A percentile compares a stretch with the other conserved stretches of the same genome.
Conservation (phyloP, 2,329 filamentous ascomycete genomes). For the Apiospora rasikravindrae region DNA sequence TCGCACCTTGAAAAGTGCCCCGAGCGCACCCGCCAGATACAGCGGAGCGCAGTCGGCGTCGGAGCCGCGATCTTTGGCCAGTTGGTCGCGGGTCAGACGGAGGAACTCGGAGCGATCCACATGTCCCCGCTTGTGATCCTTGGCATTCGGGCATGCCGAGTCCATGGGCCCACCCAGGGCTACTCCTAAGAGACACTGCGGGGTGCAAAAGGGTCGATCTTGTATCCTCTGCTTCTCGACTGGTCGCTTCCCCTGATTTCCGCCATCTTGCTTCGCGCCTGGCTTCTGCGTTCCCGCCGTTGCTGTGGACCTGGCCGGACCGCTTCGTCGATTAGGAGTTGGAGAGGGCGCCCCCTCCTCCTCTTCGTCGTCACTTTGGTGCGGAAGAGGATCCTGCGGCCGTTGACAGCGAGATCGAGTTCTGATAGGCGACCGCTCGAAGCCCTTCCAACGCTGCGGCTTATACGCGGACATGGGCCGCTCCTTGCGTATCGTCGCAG, state of each 20-base stretch:
- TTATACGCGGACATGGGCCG: conserved; percentile 22
- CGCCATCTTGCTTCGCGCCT: neutral
- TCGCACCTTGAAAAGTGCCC: conserved; percentile 45
- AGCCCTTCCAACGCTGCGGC: conserved; percentile 35
- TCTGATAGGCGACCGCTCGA: conserved; percentile 37
- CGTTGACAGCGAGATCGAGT: conserved; percentile 34
- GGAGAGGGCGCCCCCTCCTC: conserved; percentile 23
- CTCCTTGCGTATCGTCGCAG: conserved; percentile 23
- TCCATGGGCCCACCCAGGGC: conserved; percentile 50
- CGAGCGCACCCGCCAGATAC: conserved; percentile 34
- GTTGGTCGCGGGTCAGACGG: conserved; percentile 33
- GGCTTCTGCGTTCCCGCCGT: neutral
- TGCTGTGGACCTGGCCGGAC: conserved; percentile 8
- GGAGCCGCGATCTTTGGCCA: conserved; percentile 37
- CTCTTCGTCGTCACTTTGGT: neutral
- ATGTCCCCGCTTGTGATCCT: conserved; percentile 33
- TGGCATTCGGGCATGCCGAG: conserved; percentile 36
- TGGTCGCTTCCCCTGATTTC: conserved; percentile 11
- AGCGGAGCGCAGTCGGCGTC: conserved; percentile 39
- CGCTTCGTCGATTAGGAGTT: conserved; percentile 17
- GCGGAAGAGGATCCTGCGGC: neutral
- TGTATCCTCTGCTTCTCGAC: conserved; percentile 22
- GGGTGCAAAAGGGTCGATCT: conserved; percentile 28
- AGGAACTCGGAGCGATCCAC: conserved; percentile 35
- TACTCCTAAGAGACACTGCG: conserved; percentile 48